phyloP scores from a whole-genome alignment of 805 yeast genomes.

The Candida argentea region DNA sequence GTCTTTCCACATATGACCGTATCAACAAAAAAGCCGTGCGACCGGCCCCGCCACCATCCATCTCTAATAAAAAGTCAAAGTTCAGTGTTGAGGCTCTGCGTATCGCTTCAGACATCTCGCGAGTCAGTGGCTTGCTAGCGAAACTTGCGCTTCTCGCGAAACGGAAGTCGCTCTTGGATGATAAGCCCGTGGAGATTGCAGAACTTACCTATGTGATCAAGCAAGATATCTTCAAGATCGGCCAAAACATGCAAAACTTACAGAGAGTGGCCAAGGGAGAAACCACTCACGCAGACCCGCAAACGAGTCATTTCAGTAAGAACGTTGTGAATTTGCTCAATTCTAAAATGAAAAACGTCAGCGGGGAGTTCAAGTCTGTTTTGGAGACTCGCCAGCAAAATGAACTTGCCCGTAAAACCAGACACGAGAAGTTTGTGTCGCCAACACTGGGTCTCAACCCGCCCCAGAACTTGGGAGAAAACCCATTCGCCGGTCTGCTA shows the following conservation, averaged over 20 bases:
- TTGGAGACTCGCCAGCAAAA: conserved; percentile 77
- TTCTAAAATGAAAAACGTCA: conserved; percentile 83
- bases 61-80: conserved; percentile 26
- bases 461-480: conserved; percentile 21
- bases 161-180: conserved; percentile 85
- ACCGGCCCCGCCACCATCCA: too few relatives aligned
- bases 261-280: conserved; percentile 44
- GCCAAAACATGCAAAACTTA: conserved; percentile 53
- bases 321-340: conserved; percentile 83
- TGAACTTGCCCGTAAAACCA: conserved; percentile 67
- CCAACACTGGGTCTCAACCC: conserved; percentile 24
- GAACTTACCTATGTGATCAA: conserved; percentile 82
- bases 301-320: conserved; percentile 62
- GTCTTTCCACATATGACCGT: conserved; percentile 68
- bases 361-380: conserved; percentile 87
- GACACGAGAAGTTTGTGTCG: conserved; percentile 79
- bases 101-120: conserved; percentile 83
- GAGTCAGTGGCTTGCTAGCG: conserved; percentile 70
- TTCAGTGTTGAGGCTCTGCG: conserved; percentile 58
- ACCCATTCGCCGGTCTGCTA: conserved; percentile 23
- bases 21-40: conserved; percentile 35
- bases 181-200: conserved; percentile 86
- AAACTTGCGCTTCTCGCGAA: conserved; percentile 80
- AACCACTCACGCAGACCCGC: conserved; percentile 40
- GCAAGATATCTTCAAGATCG: conserved; percentile 79